These are phyloP conservation scores for Exophiala calicioides DNA, from an alignment of 2,329 filamentous ascomycete species.

Conservation along the genomic window DNA sequence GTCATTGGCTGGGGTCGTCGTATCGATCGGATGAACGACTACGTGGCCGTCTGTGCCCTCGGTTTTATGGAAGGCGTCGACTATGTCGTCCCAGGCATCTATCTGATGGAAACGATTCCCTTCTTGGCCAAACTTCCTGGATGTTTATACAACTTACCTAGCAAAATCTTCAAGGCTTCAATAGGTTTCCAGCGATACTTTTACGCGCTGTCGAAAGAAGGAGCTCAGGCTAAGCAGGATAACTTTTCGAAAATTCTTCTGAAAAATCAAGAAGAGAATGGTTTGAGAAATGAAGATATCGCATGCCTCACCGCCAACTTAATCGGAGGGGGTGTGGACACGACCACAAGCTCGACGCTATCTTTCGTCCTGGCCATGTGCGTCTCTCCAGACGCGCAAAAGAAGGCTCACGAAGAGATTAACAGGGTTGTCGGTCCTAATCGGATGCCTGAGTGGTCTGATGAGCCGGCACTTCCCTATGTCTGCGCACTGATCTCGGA, in stretches of 20 bases:
- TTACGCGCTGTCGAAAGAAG: constrained; percentile 54
- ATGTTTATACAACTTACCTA: constrained; percentile 31
- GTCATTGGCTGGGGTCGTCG: constrained; percentile 43
- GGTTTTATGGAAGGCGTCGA: constrained; percentile 25
- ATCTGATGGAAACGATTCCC: constrained; percentile 21
- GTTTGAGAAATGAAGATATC: constrained; percentile 48
- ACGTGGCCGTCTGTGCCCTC: constrained; percentile 41
- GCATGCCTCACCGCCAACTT: constrained; percentile 50
- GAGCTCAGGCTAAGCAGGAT: constrained; percentile 42
- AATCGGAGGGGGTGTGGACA: constrained; percentile 36
- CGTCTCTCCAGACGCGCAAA: constrained; percentile 51
- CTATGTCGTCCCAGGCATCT: constrained; percentile 24
- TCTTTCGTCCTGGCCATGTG: constrained; percentile 35
- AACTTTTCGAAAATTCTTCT: constrained; percentile 50
- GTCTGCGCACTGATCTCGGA: constrained; percentile 43
- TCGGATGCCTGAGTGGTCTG: constrained; percentile 39
- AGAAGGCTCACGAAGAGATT: constrained; percentile 48
- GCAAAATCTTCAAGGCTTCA: constrained; percentile 34
- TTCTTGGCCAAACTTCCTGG: constrained; percentile 51
- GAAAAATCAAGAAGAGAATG: constrained; percentile 48
- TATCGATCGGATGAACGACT: constrained; percentile 51
- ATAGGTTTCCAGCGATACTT: constrained; percentile 54
- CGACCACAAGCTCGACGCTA: constrained; percentile 35
- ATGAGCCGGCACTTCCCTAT: constrained; percentile 41
- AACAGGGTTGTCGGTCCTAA: constrained; percentile 45